A percentile compares a stretch with the other conserved stretches of the same genome.
These are phyloP conservation scores for Colletotrichum lindemuthianum DNA, from an alignment of 2,329 filamentous ascomycete species.

Conservation along the genomic window DNA sequence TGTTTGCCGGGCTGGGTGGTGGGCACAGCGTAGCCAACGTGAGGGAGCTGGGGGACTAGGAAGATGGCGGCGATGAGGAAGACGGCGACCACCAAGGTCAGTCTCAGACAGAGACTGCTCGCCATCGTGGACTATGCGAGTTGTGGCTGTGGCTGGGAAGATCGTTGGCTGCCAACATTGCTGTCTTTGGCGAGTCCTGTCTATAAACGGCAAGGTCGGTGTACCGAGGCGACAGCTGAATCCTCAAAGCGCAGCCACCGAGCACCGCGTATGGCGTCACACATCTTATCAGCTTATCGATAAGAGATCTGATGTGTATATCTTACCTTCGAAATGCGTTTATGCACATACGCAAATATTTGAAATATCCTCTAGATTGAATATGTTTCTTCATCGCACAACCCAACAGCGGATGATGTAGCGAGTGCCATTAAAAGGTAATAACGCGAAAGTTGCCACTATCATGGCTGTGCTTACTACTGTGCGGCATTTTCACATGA, in stretches of 20 bases:
- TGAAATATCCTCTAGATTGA: no score
- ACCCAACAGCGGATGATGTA: no score
- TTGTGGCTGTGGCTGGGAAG: background rate
- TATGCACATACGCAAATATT: background rate
- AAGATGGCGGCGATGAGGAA: slow-evolving; percentile 34
- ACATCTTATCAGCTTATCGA: slow-evolving; percentile 10
- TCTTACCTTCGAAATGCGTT: background rate
- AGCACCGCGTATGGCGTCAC: background rate
- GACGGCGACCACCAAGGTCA: slow-evolving; percentile 29
- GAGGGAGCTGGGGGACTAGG: slow-evolving; percentile 30
- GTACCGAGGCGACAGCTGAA: slow-evolving; percentile 16
- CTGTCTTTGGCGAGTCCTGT: background rate
- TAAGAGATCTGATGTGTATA: background rate
- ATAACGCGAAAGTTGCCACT: no score
- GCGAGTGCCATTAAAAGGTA: no score
- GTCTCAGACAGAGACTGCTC: slow-evolving; percentile 25
- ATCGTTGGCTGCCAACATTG: slow-evolving; percentile 11
- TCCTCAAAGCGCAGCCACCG: slow-evolving; percentile 10
- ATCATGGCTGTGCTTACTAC: no score
- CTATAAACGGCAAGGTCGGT: background rate
- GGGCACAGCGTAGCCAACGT: slow-evolving; percentile 17
- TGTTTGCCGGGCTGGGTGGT: slow-evolving; percentile 16
- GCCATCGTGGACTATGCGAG: slow-evolving; percentile 4
- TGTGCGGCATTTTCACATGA: no score
- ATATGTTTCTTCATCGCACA: no score